phyloP scores from a whole-genome alignment of 2,329 filamentous ascomycete genomes.

The Aspergillus intermedius region DNA sequence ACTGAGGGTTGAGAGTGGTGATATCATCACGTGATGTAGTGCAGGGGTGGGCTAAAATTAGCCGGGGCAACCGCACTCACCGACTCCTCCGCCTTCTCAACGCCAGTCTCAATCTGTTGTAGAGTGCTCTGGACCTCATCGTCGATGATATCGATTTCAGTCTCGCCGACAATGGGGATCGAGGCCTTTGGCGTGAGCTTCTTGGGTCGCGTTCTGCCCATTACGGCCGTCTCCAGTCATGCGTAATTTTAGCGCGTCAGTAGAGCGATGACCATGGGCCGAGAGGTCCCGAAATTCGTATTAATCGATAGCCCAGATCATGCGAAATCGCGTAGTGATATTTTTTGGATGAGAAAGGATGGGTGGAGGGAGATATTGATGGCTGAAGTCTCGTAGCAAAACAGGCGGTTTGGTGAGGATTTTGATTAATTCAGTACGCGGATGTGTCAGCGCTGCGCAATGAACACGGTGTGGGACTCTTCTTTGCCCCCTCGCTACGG shows the following conservation, averaged over 20 bases:
- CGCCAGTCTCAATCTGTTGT: conserved; percentile 85
- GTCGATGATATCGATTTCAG: conserved; percentile 86
- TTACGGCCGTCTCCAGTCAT: conserved; percentile 41
- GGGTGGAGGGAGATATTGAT: conserved; percentile 40
- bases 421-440: conserved; percentile 6
- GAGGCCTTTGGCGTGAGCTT: conserved; percentile 89
- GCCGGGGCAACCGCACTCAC: conserved; percentile 56
- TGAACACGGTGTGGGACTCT: conserved; percentile 29
- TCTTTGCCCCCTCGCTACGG: conserved; percentile 32
- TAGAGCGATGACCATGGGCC: conserved; percentile 33
- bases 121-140: conserved; percentile 75
- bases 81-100: conserved; percentile 95
- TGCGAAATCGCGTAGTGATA: conserved; percentile 47
- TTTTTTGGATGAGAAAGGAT: conserved; percentile 51
- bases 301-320: conserved; percentile 55
- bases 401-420: conserved; percentile 16
- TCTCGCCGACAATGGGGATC: conserved; percentile 79
- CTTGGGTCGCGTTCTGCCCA: conserved; percentile 46
- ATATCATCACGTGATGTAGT: conserved; percentile 34
- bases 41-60: conserved; percentile 28
- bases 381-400: conserved; percentile 26
- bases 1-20: conserved; percentile 13
- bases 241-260: conserved; percentile 32
- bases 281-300: conserved; percentile 57
- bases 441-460: conserved; percentile 42